Percentiles rank a stretch among this genome's conserved stretches.
Evolutionary conservation across 2,329 filamentous ascomycete genomes (phyloP).

Genomic region (Penicillium sp.): DNA sequence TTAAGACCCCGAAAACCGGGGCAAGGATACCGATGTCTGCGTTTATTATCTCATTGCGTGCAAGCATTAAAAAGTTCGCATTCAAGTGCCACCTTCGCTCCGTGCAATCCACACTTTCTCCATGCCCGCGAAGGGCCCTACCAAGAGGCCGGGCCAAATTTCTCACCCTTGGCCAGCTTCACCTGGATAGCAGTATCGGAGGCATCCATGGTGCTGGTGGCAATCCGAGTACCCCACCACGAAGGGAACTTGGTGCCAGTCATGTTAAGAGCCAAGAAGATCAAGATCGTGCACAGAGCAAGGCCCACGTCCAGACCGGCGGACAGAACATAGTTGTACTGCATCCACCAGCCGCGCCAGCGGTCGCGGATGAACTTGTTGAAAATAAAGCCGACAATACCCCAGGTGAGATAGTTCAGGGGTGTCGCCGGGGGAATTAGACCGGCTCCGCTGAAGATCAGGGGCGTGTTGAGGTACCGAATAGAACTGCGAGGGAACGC

Average conservation of each 20-base stretch:
- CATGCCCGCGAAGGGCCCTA: neutral
- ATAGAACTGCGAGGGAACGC: constrained; percentile 58
- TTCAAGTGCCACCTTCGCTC: too few relatives aligned
- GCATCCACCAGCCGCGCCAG: constrained; percentile 69
- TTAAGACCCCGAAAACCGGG: too few relatives aligned
- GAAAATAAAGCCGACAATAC: constrained; percentile 61
- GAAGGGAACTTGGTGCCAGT: constrained; percentile 52
- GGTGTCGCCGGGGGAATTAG: constrained; percentile 65
- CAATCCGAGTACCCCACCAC: constrained; percentile 66
- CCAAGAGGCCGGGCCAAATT: constrained; percentile 54
- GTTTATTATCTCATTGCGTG: too few relatives aligned
- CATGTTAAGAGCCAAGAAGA: constrained; percentile 65
- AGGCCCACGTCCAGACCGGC: constrained; percentile 67
- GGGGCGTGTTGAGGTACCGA: constrained; percentile 63
- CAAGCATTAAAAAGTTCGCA: too few relatives aligned
- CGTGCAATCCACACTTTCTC: too few relatives aligned
- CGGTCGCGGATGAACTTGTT: constrained; percentile 63
- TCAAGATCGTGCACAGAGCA: constrained; percentile 61
- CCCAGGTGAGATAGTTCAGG: constrained; percentile 68
- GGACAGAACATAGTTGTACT: constrained; percentile 72
- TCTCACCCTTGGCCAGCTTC: constrained; percentile 51
- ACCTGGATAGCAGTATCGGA: constrained; percentile 56
- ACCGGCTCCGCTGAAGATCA: constrained; percentile 63
- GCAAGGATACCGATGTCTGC: too few relatives aligned
- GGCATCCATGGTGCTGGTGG: constrained; percentile 59